Conservation (phyloP, 163 green algal species). For the Scenedesmus sp. region DNA sequence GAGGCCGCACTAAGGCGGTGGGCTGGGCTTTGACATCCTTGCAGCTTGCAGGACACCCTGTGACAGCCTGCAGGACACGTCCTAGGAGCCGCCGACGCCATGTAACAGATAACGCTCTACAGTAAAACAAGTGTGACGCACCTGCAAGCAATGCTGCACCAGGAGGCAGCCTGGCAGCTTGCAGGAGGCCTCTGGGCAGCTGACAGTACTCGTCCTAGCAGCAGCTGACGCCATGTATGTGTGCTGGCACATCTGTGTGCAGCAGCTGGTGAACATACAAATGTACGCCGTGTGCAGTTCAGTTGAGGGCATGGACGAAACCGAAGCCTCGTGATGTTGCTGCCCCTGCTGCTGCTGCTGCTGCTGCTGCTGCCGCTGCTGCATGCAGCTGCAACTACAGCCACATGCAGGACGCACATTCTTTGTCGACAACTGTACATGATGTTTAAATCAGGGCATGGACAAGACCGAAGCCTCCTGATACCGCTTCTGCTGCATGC, state of each 20-base stretch:
- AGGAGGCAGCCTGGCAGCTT: not conserved
- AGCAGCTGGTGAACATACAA: not conserved
- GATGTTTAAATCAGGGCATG: not conserved
- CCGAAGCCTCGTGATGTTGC: not conserved
- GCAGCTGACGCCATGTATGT: not conserved
- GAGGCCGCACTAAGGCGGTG: not conserved
- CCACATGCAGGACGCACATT: not conserved
- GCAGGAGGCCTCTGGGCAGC: not conserved
- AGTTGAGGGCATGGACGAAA: not conserved
- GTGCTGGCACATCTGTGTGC: not conserved
- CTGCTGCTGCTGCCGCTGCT: not conserved
- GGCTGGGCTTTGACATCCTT: not conserved
- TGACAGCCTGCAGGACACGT: not conserved
- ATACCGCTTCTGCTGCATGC: not conserved
- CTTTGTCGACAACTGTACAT: not conserved
- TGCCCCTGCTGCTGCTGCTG: constrained; percentile 7
- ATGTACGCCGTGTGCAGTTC: not conserved
- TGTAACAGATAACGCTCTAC: not conserved
- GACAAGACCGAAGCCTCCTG: too few species aligned
- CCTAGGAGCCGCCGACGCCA: not conserved
- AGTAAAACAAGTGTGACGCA: too few species aligned
- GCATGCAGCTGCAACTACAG: not conserved
- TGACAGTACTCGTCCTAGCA: not conserved
- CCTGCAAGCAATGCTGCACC: not conserved
- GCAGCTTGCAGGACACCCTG: not conserved